Evolutionary conservation across 352 stramenopile species (phyloP), one percentile per base, ranked within the genome.

Genomic region (Globisporangium sylvaticum): DNA sequence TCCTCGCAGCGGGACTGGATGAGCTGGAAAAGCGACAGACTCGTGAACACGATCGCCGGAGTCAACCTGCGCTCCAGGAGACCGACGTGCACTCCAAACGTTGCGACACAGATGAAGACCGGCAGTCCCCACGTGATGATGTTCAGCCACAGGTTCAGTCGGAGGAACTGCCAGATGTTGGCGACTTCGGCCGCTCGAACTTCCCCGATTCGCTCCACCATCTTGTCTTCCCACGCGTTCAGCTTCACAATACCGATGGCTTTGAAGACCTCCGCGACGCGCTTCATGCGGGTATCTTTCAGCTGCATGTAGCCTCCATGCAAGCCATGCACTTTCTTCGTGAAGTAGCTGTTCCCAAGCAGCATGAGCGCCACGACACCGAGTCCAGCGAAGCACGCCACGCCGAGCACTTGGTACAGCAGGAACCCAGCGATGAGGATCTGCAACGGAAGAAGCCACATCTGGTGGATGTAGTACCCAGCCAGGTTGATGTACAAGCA

Each of bases 371-470:
- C 54, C 37, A 88, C 78, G 4, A 88, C 66, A 20, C 62, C 66
- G 20, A 86, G 66, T 1, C 78, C 78, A 20, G 79, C 78, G 39
- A 84, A 67, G 0, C 78, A 62, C 1, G 80, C 71, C 2, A 82
- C 34, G 1, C 66, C 72, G 25, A 88, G 44, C 39, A 88, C 63
- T 9, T 74, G 63, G n/a, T 80, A 81, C 10, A 88, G 31, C 71
- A 88, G 74, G 64, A 72, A 76, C 58, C 71, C 76, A 9, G 78
- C 76, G 58, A 76, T 79, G 14, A 34, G 65, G 53, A 88, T 74
- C 53, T 88, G 77, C 59, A 84, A 25, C 44, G 79, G 82, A 32
- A 91, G 77, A 18, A 90, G 68, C 83, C 83, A 91, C 37, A 80
- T 6, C 59, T 90, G 72, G 57, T 97, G 91, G 2, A 88, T 31